Conservation (phyloP, 768 basidiomycete genomes). For the Rhizopogon rudus region DNA sequence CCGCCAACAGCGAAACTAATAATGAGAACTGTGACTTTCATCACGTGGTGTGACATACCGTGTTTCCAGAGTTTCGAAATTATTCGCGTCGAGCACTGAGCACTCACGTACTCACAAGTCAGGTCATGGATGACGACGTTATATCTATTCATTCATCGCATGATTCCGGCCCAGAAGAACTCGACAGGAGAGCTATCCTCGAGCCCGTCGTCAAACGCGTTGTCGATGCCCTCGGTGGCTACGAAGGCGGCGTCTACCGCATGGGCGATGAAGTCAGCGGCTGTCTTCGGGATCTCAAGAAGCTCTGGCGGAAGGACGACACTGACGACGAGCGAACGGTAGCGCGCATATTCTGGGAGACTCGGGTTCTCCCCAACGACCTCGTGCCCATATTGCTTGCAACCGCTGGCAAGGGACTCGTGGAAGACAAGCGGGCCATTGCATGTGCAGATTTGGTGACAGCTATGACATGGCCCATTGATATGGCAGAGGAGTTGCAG, state of each 20-base stretch:
- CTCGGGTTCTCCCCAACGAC: conserved; percentile 83
- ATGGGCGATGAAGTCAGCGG: conserved; percentile 80
- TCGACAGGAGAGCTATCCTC: conserved; percentile 49
- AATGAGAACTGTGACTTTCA: background rate
- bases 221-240: conserved; percentile 77
- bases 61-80: conserved; percentile 3
- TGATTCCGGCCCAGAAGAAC: conserved; percentile 22
- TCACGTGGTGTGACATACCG: conserved; percentile 27
- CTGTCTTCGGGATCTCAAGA: conserved; percentile 92
- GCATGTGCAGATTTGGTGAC: conserved; percentile 86
- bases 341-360: conserved; percentile 87
- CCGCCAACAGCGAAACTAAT: background rate
- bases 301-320: conserved; percentile 94
- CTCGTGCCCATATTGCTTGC: conserved; percentile 79
- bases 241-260: conserved; percentile 60
- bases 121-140: conserved; percentile 28
- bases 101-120: background rate
- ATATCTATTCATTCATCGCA: conserved; percentile 26
- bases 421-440: conserved; percentile 81
- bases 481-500: conserved; percentile 89
- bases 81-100: background rate
- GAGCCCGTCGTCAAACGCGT: conserved; percentile 68
- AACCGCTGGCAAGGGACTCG: conserved; percentile 71
- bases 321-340: conserved; percentile 95
- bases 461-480: conserved; percentile 99